Base-by-base conservation (phyloP, 805 yeast genomes). In the Zygotorulaspora sp. region DNA sequence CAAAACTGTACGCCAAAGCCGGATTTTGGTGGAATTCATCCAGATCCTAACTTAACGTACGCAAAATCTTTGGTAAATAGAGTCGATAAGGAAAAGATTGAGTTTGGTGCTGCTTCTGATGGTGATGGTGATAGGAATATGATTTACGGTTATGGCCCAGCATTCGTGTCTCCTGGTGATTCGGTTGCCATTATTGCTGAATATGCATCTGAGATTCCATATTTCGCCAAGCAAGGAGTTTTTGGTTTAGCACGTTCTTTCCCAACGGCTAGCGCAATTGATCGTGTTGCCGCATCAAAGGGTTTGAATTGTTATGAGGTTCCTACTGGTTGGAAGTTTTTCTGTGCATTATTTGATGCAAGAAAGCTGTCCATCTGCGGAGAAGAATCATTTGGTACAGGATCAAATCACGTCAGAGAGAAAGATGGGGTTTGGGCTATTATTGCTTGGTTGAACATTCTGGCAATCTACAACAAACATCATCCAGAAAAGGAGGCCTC, bases 81-180 rank as follows among this genome's bases (percentile, higher is more conserved):
- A 47, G 98, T 90, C n/a, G 97, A 92, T 57, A 58, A 63, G 14
- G 83, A 83, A 42, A 67, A 77, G 42, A 84, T 89, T 49, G 84
- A 90, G 6, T 90, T 90, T 61, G 98, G 98, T 47, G 97, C 97
- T 25, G 97, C 97, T 6, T 83, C 95, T n/a, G 98, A 87, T 60
- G 98, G 98, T 63, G 98, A 90, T 55, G 98, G 98, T 63, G 98
- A 90, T 61, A 79, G 98, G 68, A 90, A 90, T 63, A 90, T 90
- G 98, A 90, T 90, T 56, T 92, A 92, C 63, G 98, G 98, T 43
- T 87, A 86, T 27, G 83, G 83, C 32, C 62, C 63, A 11, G 76
- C 97, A 2, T 90, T 90, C 63, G 97, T 90, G 10, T 88, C 97
- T 1, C 98, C 98, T 6, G 97, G 98, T 60, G 98, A 90, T 63